A percentile compares a stretch with the other conserved stretches of the same genome.
Evolutionary conservation across 2,329 filamentous ascomycete species (phyloP).

Genomic region (Phyllosticta citrichinensis): DNA sequence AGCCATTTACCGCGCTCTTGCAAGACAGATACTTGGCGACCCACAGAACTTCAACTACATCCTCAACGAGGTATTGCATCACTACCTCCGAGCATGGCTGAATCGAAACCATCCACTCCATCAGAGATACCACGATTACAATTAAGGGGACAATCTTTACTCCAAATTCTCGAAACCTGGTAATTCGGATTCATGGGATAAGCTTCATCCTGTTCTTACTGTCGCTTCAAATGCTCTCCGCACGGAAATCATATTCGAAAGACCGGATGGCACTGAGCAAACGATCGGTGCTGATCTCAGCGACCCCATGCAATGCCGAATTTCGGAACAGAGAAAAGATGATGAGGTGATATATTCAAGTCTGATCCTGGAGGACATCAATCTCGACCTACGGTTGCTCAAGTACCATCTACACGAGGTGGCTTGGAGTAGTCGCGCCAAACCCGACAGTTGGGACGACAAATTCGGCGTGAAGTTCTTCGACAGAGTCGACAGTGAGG

Average conservation of each 20-base stretch:
- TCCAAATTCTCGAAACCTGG: background rate
- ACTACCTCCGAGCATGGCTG: background rate
- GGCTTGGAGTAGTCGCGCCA: too few relatives aligned
- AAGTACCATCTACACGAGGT: too few relatives aligned
- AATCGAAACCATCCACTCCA: background rate
- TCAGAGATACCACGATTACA: background rate
- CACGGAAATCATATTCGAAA: background rate
- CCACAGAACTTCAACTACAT: background rate
- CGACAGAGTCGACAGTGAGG: too few relatives aligned
- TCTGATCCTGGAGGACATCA: too few relatives aligned
- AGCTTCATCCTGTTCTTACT: background rate
- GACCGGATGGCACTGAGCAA: background rate
- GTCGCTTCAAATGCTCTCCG: background rate
- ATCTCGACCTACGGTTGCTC: too few relatives aligned
- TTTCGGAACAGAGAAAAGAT: background rate
- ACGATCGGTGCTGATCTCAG: background rate
- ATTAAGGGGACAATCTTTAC: background rate
- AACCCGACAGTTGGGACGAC: too few relatives aligned
- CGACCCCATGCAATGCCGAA: background rate
- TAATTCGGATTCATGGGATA: background rate
- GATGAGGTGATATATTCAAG: background rate
- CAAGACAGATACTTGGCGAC: background rate
- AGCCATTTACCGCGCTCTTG: background rate
- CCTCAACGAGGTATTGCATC: background rate
- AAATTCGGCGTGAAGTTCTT: too few relatives aligned